Evolutionary conservation across 2,329 filamentous ascomycete species (phyloP).

Genomic region (Periglandula ipomoeae): DNA sequence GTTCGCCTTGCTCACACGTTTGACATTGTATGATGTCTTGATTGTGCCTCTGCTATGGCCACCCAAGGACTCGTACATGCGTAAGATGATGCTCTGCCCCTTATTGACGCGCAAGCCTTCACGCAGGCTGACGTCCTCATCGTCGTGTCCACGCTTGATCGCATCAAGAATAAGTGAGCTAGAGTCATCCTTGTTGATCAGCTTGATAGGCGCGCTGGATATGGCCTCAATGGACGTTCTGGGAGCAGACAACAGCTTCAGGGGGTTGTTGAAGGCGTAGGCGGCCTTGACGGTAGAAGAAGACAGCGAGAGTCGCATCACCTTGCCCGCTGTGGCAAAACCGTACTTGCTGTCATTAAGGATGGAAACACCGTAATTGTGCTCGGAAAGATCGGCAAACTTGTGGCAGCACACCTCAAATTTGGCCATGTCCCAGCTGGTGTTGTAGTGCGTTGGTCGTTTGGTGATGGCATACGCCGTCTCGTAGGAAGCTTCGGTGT

Average conservation of each 20-base stretch:
- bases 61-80: conserved; percentile 83
- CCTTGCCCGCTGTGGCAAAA: conserved; percentile 78
- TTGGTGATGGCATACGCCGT: conserved; percentile 85
- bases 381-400: conserved; percentile 83
- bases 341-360: conserved; percentile 95
- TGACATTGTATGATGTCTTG: conserved; percentile 58
- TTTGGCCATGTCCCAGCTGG: conserved; percentile 93
- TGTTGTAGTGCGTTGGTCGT: conserved; percentile 96
- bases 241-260: conserved; percentile 32
- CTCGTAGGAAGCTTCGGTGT: conserved; percentile 90
- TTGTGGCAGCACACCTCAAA: conserved; percentile 96
- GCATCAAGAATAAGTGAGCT: conserved; percentile 72
- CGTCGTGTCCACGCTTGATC: conserved; percentile 88
- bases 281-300: conserved; percentile 70
- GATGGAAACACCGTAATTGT: conserved; percentile 83
- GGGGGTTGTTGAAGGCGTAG: conserved; percentile 82
- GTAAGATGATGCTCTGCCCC: conserved; percentile 71
- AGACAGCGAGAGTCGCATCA: conserved; percentile 80
- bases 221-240: conserved; percentile 18
- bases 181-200: conserved; percentile 47
- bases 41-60: conserved; percentile 68
- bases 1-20: conserved; percentile 75
- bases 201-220: conserved; percentile 44
- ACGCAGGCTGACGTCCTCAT: conserved; percentile 59
- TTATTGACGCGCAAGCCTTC: conserved; percentile 54